phyloP scores from a whole-genome alignment of 2,329 filamentous ascomycete genomes.

The Exophiala sp. region DNA sequence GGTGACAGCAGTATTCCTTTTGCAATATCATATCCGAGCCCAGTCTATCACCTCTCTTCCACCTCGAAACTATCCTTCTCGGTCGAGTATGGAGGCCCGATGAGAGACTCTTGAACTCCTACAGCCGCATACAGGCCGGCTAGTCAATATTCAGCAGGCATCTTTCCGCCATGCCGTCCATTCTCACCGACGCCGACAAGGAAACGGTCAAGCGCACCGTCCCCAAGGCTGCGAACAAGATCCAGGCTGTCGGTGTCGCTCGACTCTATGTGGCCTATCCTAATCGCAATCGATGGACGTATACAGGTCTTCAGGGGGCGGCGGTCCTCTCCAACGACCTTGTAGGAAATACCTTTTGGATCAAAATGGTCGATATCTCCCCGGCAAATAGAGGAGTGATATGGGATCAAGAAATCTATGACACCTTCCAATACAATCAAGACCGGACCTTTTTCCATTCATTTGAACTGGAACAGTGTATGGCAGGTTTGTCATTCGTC shows the following conservation, averaged over 20 bases:
- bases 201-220: slow-evolving; percentile 92
- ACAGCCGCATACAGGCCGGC: background rate
- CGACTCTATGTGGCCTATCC: slow-evolving; percentile 91
- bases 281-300: slow-evolving; percentile 79
- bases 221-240: slow-evolving; percentile 93
- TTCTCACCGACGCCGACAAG: slow-evolving; percentile 89
- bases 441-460: slow-evolving; percentile 97
- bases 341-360: slow-evolving; percentile 92
- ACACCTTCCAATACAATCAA: slow-evolving; percentile 90
- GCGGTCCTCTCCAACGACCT: slow-evolving; percentile 87
- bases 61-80: background rate
- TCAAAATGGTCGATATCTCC: slow-evolving; percentile 95
- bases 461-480: slow-evolving; percentile 89
- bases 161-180: slow-evolving; percentile 47
- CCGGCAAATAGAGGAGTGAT: slow-evolving; percentile 75
- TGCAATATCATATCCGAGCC: too few species aligned
- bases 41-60: too few species aligned
- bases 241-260: slow-evolving; percentile 88
- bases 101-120: background rate
- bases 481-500: slow-evolving; percentile 83
- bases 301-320: slow-evolving; percentile 88
- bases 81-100: background rate
- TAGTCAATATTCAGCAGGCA: background rate
- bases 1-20: too few species aligned
- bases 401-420: slow-evolving; percentile 97